Percentiles rank a stretch among this genome's conserved stretches.
Evolutionary conservation across 2,329 filamentous ascomycete species (phyloP).

Genomic region (Alternaria infectoria): DNA sequence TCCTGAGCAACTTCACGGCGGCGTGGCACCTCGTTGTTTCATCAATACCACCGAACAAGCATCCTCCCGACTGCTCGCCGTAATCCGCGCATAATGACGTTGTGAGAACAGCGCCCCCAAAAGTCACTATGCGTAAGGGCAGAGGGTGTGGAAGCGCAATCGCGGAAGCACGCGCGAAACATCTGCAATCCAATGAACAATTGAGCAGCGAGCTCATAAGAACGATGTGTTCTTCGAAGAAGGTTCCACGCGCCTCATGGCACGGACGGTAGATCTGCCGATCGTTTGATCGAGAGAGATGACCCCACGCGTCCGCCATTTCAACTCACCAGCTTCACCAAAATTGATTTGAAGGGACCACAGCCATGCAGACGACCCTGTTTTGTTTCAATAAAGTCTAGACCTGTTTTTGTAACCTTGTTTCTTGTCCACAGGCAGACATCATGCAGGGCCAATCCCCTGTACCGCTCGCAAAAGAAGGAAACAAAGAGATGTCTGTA

Average conservation of each 20-base stretch:
- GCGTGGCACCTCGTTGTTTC: conserved; percentile 8
- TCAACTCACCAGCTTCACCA: conserved; percentile 11
- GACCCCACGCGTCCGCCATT: conserved; percentile 20
- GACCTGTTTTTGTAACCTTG: neutral
- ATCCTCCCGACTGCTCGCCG: neutral
- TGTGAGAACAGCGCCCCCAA: neutral
- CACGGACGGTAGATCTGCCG: conserved; percentile 6
- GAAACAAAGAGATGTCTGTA: conserved; percentile 6
- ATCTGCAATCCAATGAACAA: neutral
- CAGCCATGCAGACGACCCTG: conserved; percentile 1
- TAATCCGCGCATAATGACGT: neutral
- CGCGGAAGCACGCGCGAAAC: neutral
- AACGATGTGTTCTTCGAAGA: neutral
- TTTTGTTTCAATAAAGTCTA: neutral
- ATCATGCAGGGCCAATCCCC: neutral
- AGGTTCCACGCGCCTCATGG: neutral
- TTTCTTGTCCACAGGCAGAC: neutral
- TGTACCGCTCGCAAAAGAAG: neutral
- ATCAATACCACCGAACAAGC: conserved; percentile 2
- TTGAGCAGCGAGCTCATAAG: neutral
- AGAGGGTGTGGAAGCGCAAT: neutral
- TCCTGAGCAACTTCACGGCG: neutral
- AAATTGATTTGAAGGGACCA: neutral
- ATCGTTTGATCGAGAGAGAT: conserved; percentile 2
- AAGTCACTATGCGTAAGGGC: too few relatives aligned